Base-by-base conservation (phyloP, 208 protist species). In the Trypanosoma lewisi region DNA sequence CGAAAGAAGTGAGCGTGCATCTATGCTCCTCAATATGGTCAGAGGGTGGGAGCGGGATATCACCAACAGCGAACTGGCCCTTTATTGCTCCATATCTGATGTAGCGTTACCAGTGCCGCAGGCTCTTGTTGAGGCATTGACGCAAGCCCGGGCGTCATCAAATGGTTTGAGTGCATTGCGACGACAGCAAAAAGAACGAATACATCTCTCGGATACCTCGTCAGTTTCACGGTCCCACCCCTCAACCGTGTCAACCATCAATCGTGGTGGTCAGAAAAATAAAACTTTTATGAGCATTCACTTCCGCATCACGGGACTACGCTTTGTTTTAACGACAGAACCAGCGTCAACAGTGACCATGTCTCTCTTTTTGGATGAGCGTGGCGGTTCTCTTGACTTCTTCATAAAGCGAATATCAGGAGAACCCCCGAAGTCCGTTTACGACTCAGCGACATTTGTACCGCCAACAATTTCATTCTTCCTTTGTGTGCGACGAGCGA, bases 21-120 rank as follows among this genome's bases (percentile, higher is more conserved):
- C 36, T 2, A 67, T 56, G 14, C 44, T 56, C 3, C 33, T 68
- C 27, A 31, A 39, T 7, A 12, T 68, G 34, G 59, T 74, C 1
- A 44, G 54, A 16, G 41, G n/a, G n/a, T 74, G 88, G 58, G 89
- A 87, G 54, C 50, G 56, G n/a, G 50, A 74, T 28, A 59, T 76
- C 8, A 23, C 70, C 36, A 54, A 60, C 42, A 36, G 63, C 17
- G 39, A 63, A 6, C 42, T 83, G 17, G 53, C 54, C 23, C 59
- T 89, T 30, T 71, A 85, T 50, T 77, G 71, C 56, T 50, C 78
- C 5, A 25, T 93, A 17, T 49, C 76, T 7, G 89, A 93, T 39
- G 36, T 91, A n/a, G 68, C 88, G 16, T 53, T 93, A n/a, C 89
- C 89, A 0, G 48, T 91, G 39, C 89, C 89, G 1, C 80, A 75